Evolutionary conservation across 192 early-diverging fungal species (phyloP).

Genomic region (Chytriomyces hyalinus): DNA sequence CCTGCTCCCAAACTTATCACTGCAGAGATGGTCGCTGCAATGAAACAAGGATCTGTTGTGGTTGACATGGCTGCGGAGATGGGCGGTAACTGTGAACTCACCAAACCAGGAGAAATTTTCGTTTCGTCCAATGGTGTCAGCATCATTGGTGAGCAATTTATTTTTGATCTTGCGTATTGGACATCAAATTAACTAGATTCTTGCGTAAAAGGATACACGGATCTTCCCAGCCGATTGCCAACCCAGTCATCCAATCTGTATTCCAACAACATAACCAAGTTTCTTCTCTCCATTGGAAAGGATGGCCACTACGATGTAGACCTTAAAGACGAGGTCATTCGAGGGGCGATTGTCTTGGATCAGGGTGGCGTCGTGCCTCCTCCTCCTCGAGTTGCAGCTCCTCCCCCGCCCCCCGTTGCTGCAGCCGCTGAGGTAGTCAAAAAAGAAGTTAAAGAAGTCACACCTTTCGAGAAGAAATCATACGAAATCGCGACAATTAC

Average conservation of each 20-base stretch:
- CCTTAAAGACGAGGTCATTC: constrained; percentile 41
- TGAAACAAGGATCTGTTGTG: constrained; percentile 47
- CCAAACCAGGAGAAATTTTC: constrained; percentile 40
- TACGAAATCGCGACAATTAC: constrained; percentile 37
- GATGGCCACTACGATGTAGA: constrained; percentile 33
- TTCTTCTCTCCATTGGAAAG: constrained; percentile 38
- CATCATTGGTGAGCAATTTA: constrained; percentile 33
- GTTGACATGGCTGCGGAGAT: constrained; percentile 48
- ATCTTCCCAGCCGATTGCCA: constrained; percentile 42
- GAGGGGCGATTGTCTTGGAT: constrained; percentile 39
- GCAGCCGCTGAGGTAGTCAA: not conserved
- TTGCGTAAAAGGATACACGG: constrained; percentile 39
- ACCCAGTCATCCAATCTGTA: constrained; percentile 49
- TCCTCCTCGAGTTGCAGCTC: constrained; percentile 28
- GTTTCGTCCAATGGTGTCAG: constrained; percentile 40
- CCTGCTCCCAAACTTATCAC: constrained; percentile 46
- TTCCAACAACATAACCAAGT: constrained; percentile 51
- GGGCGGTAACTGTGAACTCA: constrained; percentile 46
- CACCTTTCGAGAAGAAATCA: constrained; percentile 37
- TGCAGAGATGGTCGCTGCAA: constrained; percentile 37
- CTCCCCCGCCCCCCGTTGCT: constrained; percentile 19
- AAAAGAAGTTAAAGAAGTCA: constrained; percentile 30
- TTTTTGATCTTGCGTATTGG: not conserved
- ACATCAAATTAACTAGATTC: not conserved
- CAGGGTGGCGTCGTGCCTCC: constrained; percentile 29